Percentiles rank a stretch among this genome's conserved stretches.
These are phyloP conservation scores for Diplodia mutila DNA, from an alignment of 2,329 filamentous ascomycete genomes.

Conservation along the genomic window DNA sequence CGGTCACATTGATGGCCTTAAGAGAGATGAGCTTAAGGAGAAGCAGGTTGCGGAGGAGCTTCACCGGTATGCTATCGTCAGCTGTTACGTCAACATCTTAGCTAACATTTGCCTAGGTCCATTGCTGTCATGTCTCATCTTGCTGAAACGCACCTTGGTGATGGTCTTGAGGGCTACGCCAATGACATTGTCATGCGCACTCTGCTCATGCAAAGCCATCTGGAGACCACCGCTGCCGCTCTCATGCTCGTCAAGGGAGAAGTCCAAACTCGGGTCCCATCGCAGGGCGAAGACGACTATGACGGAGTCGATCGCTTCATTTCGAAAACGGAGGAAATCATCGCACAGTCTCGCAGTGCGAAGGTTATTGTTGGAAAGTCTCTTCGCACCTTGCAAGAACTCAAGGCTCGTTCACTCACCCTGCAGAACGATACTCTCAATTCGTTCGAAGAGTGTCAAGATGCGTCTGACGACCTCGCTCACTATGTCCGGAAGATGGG, in stretches of 20 bases:
- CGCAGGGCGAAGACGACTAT: slow-evolving; percentile 63
- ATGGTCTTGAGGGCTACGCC: slow-evolving; percentile 72
- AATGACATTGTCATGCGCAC: slow-evolving; percentile 80
- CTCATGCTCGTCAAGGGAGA: slow-evolving; percentile 67
- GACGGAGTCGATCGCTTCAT: slow-evolving; percentile 63
- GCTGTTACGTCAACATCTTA: slow-evolving; percentile 26
- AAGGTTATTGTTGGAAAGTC: slow-evolving; percentile 85
- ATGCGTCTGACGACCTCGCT: slow-evolving; percentile 66
- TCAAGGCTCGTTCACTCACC: slow-evolving; percentile 74
- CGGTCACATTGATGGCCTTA: slow-evolving; percentile 81
- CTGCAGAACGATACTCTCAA: slow-evolving; percentile 69
- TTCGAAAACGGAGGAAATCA: slow-evolving; percentile 71
- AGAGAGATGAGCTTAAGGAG: slow-evolving; percentile 83
- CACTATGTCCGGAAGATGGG: slow-evolving; percentile 70
- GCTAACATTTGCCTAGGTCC: slow-evolving; percentile 49
- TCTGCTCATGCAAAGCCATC: slow-evolving; percentile 74
- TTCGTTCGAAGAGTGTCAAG: slow-evolving; percentile 71
- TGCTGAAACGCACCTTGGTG: slow-evolving; percentile 75
- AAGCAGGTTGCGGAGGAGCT: slow-evolving; percentile 80
- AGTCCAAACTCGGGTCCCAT: slow-evolving; percentile 67
- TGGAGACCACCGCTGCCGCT: slow-evolving; percentile 75
- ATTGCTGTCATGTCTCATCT: slow-evolving; percentile 88
- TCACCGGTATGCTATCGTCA: slow-evolving; percentile 52
- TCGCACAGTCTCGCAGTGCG: slow-evolving; percentile 75
- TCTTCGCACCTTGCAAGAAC: slow-evolving; percentile 74